phyloP scores from a whole-genome alignment of 1,284 basidiomycete genomes.

The Microbotryum intermedium region DNA sequence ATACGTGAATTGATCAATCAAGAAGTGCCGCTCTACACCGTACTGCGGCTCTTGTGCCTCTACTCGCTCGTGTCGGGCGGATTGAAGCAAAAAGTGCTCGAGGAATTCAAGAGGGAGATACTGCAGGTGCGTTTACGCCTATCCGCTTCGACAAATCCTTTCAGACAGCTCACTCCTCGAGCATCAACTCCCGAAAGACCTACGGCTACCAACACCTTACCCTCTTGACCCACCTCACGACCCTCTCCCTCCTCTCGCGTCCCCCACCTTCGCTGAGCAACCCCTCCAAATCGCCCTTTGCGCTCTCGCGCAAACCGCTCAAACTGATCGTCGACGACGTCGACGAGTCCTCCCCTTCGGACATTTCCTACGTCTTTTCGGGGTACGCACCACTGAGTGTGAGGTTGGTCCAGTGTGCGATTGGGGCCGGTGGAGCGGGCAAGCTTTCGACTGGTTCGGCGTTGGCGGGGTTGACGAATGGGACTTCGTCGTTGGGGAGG shows the following conservation, averaged over 20 bases:
- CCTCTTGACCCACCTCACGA: slow-evolving; percentile 52
- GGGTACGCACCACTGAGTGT: slow-evolving; percentile 92
- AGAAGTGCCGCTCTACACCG: slow-evolving; percentile 64
- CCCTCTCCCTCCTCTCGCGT: slow-evolving; percentile 41
- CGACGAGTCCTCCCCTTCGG: slow-evolving; percentile 62
- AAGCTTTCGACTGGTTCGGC: slow-evolving; percentile 40
- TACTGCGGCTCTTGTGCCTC: slow-evolving; percentile 75
- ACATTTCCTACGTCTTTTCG: slow-evolving; percentile 92
- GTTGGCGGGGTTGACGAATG: slow-evolving; percentile 20
- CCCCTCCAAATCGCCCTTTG: slow-evolving; percentile 49
- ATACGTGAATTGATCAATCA: slow-evolving; percentile 83
- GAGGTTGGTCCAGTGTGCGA: slow-evolving; percentile 81
- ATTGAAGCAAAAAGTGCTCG: slow-evolving; percentile 76
- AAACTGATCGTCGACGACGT: slow-evolving; percentile 83
- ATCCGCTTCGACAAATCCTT: too few species aligned
- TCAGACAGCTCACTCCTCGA: neutral
- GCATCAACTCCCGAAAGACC: slow-evolving; percentile 47
- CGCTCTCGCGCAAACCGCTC: slow-evolving; percentile 68
- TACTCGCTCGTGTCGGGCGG: slow-evolving; percentile 74
- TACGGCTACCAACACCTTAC: slow-evolving; percentile 89
- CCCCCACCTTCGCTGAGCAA: neutral
- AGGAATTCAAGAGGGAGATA: slow-evolving; percentile 82
- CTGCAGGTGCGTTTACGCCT: slow-evolving; percentile 55
- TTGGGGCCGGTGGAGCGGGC: slow-evolving; percentile 50
- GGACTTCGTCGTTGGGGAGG: slow-evolving; percentile 31